Evolutionary conservation across 2,329 filamentous ascomycete species (phyloP), one percentile per base, ranked within the genome.

Genomic region (Stromatinia cepivora): DNA sequence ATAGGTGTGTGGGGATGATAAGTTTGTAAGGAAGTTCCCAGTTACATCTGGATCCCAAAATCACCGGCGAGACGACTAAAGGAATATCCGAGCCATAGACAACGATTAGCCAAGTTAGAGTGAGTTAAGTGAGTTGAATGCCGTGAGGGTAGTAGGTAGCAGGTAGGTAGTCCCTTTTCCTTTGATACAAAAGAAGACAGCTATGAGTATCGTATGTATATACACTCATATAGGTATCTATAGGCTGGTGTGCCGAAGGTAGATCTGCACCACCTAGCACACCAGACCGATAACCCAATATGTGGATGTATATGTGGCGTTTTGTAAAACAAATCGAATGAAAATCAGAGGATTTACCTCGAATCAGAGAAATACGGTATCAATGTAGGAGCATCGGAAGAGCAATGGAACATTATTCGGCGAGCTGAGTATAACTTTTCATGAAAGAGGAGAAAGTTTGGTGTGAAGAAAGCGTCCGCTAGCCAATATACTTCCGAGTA

Each of bases 1-100:
- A 63, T 46, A 34, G 25, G 48, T 46, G 57, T 68, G 66, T 63
- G 57, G 66, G 66, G 66, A 68, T 59, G 61, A 63, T 52, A 25
- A 63, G 31, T 63, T 15, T 50, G 61, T 63, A 39, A 39, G 61
- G 46, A 63, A 63, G 59, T 52, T 63, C 59, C 46, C 17, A 52
- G 61, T 63, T 50, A 15, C 10, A 31, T 17, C 46, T 36, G 17
- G 28, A 57, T 42, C 34, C 45, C 64, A 11, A 59, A 61, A 42
- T 42, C 31, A 39, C 39, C 54, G 34, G 54, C 54, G 28, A 42
- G 42, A 62, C 31, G 31, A 59, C 45, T 61, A 57, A 61, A 54
- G 54, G 25, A 52, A 67, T 42, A 61, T 48, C 39, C 64, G 64
- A 66, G 52, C 61, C 46, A 63, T 34, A 11, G 9, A n/a, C 42